Evolutionary conservation across 73 alveolate species (phyloP).

Genomic region (Paramecium sexaurelia): DNA sequence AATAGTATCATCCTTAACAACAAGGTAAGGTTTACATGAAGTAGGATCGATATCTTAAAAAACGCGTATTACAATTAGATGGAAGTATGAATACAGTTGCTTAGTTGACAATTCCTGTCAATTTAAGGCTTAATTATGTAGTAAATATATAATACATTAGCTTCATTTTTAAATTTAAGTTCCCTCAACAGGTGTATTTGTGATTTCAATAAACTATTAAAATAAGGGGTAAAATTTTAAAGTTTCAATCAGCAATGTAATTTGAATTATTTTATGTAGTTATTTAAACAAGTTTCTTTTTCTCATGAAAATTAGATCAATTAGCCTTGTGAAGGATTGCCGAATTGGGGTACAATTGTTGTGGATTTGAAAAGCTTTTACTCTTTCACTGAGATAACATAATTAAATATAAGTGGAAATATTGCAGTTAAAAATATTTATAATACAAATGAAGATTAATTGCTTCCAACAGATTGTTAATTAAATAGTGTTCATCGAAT

Average conservation of each 20-base stretch:
- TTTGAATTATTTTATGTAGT: neutral
- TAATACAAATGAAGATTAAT: conserved; percentile 36
- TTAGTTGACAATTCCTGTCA: neutral
- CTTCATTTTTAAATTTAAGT: conserved; percentile 35
- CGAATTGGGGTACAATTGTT: conserved; percentile 13
- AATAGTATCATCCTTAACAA: neutral
- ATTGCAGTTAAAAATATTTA: conserved; percentile 30
- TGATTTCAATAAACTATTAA: neutral
- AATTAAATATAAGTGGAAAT: conserved; percentile 29
- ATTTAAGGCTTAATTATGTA: conserved; percentile 28
- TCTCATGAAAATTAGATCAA: conserved; percentile 28
- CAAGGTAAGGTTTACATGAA: conserved; percentile 51
- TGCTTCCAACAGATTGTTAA: neutral
- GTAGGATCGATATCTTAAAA: conserved; percentile 8
- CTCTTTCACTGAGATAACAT: neutral
- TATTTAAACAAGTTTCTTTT: neutral
- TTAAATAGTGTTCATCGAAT: neutral
- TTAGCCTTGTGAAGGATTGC: conserved; percentile 21
- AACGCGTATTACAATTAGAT: neutral
- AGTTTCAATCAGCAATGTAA: neutral
- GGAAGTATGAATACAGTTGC: conserved; percentile 49
- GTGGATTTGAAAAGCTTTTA: conserved; percentile 4
- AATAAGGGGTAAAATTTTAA: neutral
- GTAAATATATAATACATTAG: neutral
- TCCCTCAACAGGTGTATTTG: neutral